These are phyloP conservation scores for Artemisia annua DNA, from an alignment of 129 eudicot genomes.

Conservation along the genomic window DNA sequence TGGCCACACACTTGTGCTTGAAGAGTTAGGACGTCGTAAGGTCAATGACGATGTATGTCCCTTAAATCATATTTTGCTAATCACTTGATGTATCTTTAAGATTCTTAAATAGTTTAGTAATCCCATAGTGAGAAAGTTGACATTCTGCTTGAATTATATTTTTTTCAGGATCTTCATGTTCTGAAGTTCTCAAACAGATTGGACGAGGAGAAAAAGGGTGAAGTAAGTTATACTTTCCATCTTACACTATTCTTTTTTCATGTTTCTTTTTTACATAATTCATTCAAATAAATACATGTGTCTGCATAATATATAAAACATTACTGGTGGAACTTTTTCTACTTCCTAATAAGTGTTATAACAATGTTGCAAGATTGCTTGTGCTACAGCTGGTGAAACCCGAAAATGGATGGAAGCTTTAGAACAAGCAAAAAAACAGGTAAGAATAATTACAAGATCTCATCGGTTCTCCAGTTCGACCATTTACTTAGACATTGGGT, in stretches of 20 bases:
- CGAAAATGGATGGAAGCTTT: constrained; percentile 96
- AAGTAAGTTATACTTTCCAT: constrained; percentile 57
- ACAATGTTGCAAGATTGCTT: constrained; percentile 81
- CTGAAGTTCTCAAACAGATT: constrained; percentile 83
- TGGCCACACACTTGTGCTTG: constrained; percentile 80
- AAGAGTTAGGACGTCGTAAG: constrained; percentile 73
- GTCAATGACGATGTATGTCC: constrained; percentile 69
- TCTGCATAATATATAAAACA: no score
- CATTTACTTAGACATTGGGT: no score
- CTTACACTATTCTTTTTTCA: not conserved
- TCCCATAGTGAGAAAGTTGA: not conserved
- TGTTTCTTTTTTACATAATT: not conserved
- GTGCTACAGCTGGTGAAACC: constrained; percentile 88
- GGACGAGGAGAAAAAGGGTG: constrained; percentile 90
- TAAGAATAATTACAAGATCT: constrained; percentile 13
- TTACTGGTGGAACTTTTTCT: not conserved
- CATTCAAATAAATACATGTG: no score
- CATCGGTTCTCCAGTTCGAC: no score
- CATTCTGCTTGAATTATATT: not conserved
- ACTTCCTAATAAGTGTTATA: constrained; percentile 5
- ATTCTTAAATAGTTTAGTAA: not conserved
- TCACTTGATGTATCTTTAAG: not conserved
- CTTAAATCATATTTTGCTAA: not conserved
- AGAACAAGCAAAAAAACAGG: constrained; percentile 89
- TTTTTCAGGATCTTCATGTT: constrained; percentile 75